Conservation (phyloP, 2,329 filamentous ascomycete species). For the Trichoderma asperellum region DNA sequence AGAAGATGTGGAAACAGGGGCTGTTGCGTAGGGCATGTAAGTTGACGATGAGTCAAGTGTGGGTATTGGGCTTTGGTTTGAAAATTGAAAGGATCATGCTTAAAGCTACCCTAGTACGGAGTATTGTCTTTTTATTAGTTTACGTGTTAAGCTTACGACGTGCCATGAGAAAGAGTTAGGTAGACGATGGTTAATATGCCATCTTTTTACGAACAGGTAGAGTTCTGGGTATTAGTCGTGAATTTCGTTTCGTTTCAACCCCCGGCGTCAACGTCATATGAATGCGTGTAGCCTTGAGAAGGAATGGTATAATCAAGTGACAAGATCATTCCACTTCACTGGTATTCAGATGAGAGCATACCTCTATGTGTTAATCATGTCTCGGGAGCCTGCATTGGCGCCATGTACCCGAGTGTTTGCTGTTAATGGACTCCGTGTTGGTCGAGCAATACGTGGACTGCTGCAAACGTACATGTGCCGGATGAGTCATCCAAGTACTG, state of each 20-base stretch:
- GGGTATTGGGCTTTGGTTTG: neutral
- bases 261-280: neutral
- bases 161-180: neutral
- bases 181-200: neutral
- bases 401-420: neutral
- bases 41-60: neutral
- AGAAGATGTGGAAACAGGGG: neutral
- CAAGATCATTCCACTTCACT: neutral
- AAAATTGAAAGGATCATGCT: neutral
- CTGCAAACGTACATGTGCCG: neutral
- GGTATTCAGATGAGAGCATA: neutral
- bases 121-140: neutral
- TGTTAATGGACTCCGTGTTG: neutral
- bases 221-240: neutral
- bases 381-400: neutral
- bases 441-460: neutral
- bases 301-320: neutral
- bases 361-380: neutral
- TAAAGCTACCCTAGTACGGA: neutral
- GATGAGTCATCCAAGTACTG: neutral
- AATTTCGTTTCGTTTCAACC: neutral
- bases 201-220: neutral
- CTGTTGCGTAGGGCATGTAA: neutral
- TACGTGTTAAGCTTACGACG: neutral
- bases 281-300: neutral